These are phyloP conservation scores for Carpinus fangiana DNA, from an alignment of 306 rosid genomes.

Conservation along the genomic window DNA sequence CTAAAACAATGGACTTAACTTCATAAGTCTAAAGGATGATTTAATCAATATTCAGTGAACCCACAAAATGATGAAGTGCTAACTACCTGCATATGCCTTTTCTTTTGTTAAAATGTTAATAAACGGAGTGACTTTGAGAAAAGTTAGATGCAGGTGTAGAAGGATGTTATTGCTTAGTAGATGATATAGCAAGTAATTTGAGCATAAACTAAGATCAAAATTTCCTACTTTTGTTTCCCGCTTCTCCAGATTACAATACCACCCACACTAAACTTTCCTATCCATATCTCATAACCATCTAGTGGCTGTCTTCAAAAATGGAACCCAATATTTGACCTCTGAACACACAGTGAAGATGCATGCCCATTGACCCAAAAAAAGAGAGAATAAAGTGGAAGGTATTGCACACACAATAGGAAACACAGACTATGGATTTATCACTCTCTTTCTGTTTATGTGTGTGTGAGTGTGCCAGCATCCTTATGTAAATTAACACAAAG, in stretches of 20 bases:
- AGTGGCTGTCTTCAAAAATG: not conserved
- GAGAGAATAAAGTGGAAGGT: not conserved
- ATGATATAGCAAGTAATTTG: not conserved
- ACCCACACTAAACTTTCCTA: not conserved
- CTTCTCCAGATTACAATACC: constrained; percentile 11
- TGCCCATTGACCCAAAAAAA: not conserved
- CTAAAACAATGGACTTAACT: not conserved
- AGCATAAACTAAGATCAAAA: not conserved
- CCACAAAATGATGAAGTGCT: constrained; percentile 6
- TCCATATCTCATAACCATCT: not conserved
- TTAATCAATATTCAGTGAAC: constrained; percentile 15
- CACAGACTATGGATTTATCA: not conserved
- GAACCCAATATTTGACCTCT: not conserved
- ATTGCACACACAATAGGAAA: not conserved
- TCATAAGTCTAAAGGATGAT: constrained; percentile 15
- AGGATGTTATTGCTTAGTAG: not conserved
- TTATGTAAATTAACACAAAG: not conserved
- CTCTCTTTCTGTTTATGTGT: not conserved
- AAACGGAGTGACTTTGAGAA: constrained; percentile 15
- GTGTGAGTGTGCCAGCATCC: not conserved
- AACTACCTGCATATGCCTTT: too few relatives aligned
- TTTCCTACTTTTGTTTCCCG: not conserved
- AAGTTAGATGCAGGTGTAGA: not conserved
- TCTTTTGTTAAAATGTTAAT: too few relatives aligned
- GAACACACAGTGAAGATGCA: not conserved